Evolutionary conservation across 441 rosid genomes (phyloP), one percentile per base, ranked within the genome.

Genomic region (Hypseocharis bilobata): DNA sequence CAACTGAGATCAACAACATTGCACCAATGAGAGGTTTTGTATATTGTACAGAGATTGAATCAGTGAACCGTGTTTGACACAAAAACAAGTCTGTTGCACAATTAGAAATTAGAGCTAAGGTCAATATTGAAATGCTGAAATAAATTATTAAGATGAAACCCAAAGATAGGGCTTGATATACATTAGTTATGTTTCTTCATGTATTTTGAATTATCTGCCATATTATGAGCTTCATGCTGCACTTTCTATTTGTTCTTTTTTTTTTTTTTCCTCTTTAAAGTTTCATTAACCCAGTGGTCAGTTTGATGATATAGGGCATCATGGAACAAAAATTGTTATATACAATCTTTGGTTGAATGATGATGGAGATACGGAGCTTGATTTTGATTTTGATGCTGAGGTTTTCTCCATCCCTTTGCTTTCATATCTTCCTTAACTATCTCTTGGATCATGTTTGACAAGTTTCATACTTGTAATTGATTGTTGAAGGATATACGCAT

Each of bases 341-440:
- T 72, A 68, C 65, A 76, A 76, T 76, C 73, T 76, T n/a, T 76
- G 73, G 79, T 64, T 68, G 55, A 71, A 68, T 69, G 73, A 76
- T 8, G 71, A 72, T 0, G 76, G 76, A 59, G 25, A 61, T 17
- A 52, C 72, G 62, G 79, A 76, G 57, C 67, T 76, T 62, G 74
- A 76, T 62, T 76, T 76, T 44, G 73, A 76, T 62, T 34, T 73
- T 4, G 71, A 76, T 68, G 68, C 68, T 1, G 65, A 76, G 65
- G 79, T 76, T 60, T 59, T 34, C 55, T 42, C 17, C 16, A 8
- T 36, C 22, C 13, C 52, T 52, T 54, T 63, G 25, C 6, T 20
- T 45, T 55, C 27, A 2, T 54, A 52, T 62, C 4, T 5, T 28
- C 19, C 58, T 28, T 32, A 60, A 11, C 44, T 59, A 44, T 25